Base-by-base conservation (phyloP, 140 eudicot genomes). In the Flaveria floridana region DNA sequence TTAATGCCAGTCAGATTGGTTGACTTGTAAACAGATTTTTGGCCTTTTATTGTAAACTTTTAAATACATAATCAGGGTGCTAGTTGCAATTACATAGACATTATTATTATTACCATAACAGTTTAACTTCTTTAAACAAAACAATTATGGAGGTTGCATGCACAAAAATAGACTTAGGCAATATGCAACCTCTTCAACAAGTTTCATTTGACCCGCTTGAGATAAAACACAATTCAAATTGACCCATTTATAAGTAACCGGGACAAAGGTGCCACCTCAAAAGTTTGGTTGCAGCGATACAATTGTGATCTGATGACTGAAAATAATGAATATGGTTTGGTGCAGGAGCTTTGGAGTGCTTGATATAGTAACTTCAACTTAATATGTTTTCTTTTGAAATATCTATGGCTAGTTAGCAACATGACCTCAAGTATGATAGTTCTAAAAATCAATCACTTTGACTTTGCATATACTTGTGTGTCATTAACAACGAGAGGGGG, bases 281-380 rank as follows among this genome's bases (percentile, higher is more conserved):
- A 53, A 16, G 39, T 23, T 25, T 23, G 13, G 41, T 61, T 61
- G 51, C 51, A 44, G 62, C 8, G 2, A 18, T 19, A 44, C 23
- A 44, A 58, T 18, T 47, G 57, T 23, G 44, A 47, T 50, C 25
- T 73, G 67, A 65, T 65, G 26, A 65, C 71, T 71, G 39, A 73
- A 68, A 12, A 46, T 52, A 10, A 18, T 55, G 26, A 18, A 41
- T 51, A 34, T 20, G 14, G 4, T 69, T 81, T 68, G 80, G 87
- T 89, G 98, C 71, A 92, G 89, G 89, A 89, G 89, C 71, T 92
- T 92, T 76, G 97, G 96, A 61, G 93, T 90, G 61, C 98, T 93
- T 46, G 96, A 88, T 78, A 68, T 88, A 75, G 90, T 93, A 47
- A 7, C 65, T 57, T 8, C 19, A 6, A 56, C 8, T 57, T 18